Conservation (phyloP, 2,329 filamentous ascomycete species). For the Botryosphaeria dothidea region DNA sequence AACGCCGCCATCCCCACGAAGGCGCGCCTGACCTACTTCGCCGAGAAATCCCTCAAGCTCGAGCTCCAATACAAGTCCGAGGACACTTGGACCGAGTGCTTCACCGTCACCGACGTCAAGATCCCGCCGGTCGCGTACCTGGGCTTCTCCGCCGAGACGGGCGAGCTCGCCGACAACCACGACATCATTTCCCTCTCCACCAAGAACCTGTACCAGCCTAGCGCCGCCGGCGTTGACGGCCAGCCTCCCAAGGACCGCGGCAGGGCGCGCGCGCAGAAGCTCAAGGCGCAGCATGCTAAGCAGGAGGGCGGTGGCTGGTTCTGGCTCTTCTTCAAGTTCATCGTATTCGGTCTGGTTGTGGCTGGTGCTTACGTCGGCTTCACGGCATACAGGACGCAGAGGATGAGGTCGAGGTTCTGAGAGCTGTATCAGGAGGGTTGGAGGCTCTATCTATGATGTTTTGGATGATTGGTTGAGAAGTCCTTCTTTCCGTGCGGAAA, state of each 20-base stretch:
- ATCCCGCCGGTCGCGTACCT: conserved; percentile 73
- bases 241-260: conserved; percentile 30
- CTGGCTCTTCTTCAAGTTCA: conserved; percentile 78
- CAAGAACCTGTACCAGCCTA: conserved; percentile 81
- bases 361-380: conserved; percentile 82
- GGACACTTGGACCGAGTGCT: conserved; percentile 86
- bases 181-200: conserved; percentile 87
- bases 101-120: conserved; percentile 67
- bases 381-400: conserved; percentile 74
- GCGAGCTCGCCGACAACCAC: conserved; percentile 95
- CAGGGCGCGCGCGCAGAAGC: conserved; percentile 33
- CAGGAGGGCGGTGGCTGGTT: conserved; percentile 53
- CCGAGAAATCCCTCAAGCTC: conserved; percentile 86
- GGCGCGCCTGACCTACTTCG: conserved; percentile 89
- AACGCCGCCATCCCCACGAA: conserved; percentile 77
- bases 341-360: conserved; percentile 70
- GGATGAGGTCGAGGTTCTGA: conserved; percentile 48
- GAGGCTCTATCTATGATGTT: not conserved
- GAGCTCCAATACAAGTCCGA: conserved; percentile 94
- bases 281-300: conserved; percentile 50
- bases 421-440: not conserved
- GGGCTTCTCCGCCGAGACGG: conserved; percentile 79
- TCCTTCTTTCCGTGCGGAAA: not conserved
- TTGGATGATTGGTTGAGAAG: not conserved
- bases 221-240: conserved; percentile 34